Evolutionary conservation across 2,329 filamentous ascomycete species (phyloP), one percentile per base, ranked within the genome.

Genomic region (Daldinia eschscholtzii): DNA sequence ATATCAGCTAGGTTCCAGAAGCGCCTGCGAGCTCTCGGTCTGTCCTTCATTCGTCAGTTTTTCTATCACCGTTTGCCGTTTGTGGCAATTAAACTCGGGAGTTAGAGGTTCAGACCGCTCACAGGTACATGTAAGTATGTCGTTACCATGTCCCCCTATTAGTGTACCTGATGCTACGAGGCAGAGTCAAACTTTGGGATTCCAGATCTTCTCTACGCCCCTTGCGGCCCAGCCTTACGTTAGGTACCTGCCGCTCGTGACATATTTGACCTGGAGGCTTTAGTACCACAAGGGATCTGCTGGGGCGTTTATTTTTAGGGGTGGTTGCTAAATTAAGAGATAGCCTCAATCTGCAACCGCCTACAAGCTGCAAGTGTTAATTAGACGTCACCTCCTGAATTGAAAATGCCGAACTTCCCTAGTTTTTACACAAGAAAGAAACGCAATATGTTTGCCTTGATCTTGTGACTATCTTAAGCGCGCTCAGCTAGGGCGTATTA

Each of bases 331-430:
- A 79, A 78, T 76, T 78, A 76, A 78, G 79, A 71, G 68, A 69
- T 72, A 79, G 78, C 76, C 78, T 79, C 77, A 75, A 75, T 70
- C 70, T 80, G 79, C 77, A 80, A 75, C 76, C 75, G 71, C 74
- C 73, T 53, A 71, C 72, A 73, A 74, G 67, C 73, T 78, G 79
- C 77, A 77, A 70, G 64, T 75, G 75, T 74, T 78, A 78, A 77
- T 75, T 76, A 65, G 68, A 79, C 77, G 74, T 79, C 77, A 77
- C 61, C 61, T 73, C 71, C 63, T 70, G 30, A 42, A 69, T 67
- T 60, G 15, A 33, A 39, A 28, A 37, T 42, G 26, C n/a, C 46
- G 33, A 39, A 35, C 28, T 50, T 64, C 48, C 39, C 46, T 57
- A 58, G 55, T 42, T 65, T 26, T 59, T 57, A 58, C 57, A 61